Evolutionary conservation across 192 early-diverging fungal genomes (phyloP).

Genomic region (Haplosporangium gracile): DNA sequence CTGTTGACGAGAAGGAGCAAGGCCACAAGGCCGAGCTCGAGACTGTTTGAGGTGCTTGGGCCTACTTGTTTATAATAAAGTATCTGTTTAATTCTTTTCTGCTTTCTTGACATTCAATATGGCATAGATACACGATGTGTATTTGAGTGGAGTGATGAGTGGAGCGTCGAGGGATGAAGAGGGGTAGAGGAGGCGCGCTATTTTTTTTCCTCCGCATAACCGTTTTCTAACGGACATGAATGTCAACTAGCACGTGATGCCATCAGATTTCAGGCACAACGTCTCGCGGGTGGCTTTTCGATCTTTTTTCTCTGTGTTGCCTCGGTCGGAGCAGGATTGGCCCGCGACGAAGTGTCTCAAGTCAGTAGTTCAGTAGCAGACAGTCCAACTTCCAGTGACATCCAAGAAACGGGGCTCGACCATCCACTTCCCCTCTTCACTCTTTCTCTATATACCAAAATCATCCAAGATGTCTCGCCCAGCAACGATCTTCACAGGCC

Average conservation of each 20-base stretch:
- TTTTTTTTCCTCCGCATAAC: not conserved
- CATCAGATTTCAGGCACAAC: not conserved
- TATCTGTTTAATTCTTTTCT: not conserved
- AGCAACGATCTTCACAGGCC: conserved; percentile 50
- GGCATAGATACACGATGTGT: no score
- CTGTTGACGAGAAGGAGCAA: conserved; percentile 11
- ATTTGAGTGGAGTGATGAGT: no score
- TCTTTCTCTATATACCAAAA: conserved; percentile 4
- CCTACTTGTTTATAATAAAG: not conserved
- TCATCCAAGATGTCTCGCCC: conserved; percentile 42
- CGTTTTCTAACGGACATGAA: no score
- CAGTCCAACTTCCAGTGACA: no score
- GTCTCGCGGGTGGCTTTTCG: not conserved
- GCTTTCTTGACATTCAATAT: no score
- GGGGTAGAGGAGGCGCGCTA: not conserved
- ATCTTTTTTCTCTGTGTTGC: not conserved
- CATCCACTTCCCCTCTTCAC: not conserved
- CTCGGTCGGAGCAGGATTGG: not conserved
- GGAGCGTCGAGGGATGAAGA: no score
- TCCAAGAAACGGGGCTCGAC: not conserved
- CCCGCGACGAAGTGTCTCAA: not conserved
- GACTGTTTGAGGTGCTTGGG: not conserved
- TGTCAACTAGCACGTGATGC: not conserved
- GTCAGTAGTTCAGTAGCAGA: not conserved
- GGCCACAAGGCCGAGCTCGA: not conserved